Evolutionary conservation across 1,284 basidiomycete species (phyloP), one percentile per base, ranked within the genome.

Genomic region (Rugosomyces carneus): DNA sequence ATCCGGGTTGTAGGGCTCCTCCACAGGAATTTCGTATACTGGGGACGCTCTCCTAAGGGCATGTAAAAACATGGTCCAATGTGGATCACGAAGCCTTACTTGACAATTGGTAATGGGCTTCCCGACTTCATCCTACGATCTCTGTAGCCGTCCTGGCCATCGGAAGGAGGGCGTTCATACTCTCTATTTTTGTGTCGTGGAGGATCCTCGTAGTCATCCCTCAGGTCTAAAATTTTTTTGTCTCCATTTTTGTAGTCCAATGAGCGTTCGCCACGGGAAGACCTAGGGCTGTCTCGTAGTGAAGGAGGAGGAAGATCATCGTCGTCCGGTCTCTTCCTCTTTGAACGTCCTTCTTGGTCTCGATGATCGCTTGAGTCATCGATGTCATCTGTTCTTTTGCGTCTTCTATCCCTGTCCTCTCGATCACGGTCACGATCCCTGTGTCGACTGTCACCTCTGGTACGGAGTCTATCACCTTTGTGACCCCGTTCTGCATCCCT

Each of bases 1-100:
- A 54, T 88, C 83, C 24, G 80, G 80, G 56, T 83, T 80, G 62
- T 80, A 81, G 35, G 76, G 72, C 55, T 86, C 83, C 23, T 80
- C 71, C 19, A 69, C 69, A 16, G 76, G 74, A 13, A 70, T 69
- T 38, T 87, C 84, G 58, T 90, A 90, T 16, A 73, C 73, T 18
- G 88, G 85, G 7, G 89, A 90, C 24, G 75, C 71, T 37, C 86
- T 78, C 54, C 84, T 85, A 29, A 5, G 43, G 20, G 40, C 11
- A 26, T 53, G 24, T 40, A 31, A 27, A 24, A 46, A 36, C 43
- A 37, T 45, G 37, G n/a, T 51, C 45, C 36, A 15, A 43, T 24
- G 19, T 37, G n/a, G 43, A 42, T 42, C 11, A 41, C 45, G 38
- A 49, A 43, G 44, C 51, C 61, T 41, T 54, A 67, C 72, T 58